Evolutionary conservation across 352 stramenopile genomes (phyloP), one percentile per base, ranked within the genome.

Genomic region (Phytophthora cryptogea): DNA sequence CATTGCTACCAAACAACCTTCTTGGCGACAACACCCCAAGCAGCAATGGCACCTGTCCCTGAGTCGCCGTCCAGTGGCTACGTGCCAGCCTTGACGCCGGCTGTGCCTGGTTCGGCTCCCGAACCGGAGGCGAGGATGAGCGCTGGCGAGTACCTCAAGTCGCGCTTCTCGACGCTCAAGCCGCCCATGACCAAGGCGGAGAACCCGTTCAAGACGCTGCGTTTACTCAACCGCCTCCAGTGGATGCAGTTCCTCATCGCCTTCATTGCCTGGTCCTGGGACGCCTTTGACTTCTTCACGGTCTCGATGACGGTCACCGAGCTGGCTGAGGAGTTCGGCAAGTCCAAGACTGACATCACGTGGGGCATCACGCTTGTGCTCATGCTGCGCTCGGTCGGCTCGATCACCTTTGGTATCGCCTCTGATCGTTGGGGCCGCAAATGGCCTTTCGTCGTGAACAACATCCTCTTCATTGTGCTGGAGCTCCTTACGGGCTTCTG

Each of bases 241-340:
- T 76, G 64, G 64, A 56, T 74, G 53, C 46, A 74, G 54, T 77
- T 77, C 52, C n/a, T 59, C 3, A 35, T 74, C 7, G 66, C 54
- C 20, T 83, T 83, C 46, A n/a, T 58, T 8, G 62, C 70, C 11
- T 83, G 74, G 70, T 67, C 57, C 11, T 83, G 70, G 74, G 74
- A 83, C 42, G 74, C 68, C 5, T 83, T 83, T 42, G 74, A 83
- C 58, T 83, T 83, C 68, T 83, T 83, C 68, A 83, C 74, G 13
- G 74, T 80, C 36, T 78, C 74, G 0, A 54, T 83, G 53, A 83
- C 74, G 3, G 64, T 83, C 42, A 58, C 70, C 11, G 68, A 83
- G 2, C 58, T 83, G n/a, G 67, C 70, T 11, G 56, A 80, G 56
- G 61, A 75, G 37, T 83, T 80, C 47, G 68, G 27, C 46, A 72